Evolutionary conservation across 352 stramenopile species (phyloP).

Genomic region (Globisporangium nunn): DNA sequence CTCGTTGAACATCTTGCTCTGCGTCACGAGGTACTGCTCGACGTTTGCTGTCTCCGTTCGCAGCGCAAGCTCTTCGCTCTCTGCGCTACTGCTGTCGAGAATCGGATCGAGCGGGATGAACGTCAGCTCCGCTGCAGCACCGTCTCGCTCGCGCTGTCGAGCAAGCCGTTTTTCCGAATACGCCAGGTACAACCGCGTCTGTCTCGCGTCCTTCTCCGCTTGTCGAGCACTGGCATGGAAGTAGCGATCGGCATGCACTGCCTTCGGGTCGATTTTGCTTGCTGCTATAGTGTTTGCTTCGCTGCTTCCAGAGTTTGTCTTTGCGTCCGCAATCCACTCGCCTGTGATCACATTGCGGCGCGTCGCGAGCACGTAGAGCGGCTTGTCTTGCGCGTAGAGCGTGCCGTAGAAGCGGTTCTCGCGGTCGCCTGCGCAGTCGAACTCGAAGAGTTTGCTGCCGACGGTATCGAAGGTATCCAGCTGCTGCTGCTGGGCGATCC

Average conservation of each 20-base stretch:
- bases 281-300: neutral
- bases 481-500: conserved; percentile 6
- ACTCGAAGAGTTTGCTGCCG: conserved; percentile 46
- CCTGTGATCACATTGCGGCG: conserved; percentile 36
- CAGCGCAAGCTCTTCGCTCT: conserved; percentile 6
- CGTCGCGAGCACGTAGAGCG: conserved; percentile 54
- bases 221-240: conserved; percentile 41
- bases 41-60: conserved; percentile 62
- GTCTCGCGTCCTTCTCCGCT: conserved; percentile 26
- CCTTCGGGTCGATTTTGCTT: neutral
- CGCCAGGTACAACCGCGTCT: conserved; percentile 51
- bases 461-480: neutral
- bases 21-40: conserved; percentile 52
- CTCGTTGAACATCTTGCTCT: conserved; percentile 45
- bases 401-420: conserved; percentile 69
- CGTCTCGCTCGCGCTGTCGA: conserved; percentile 4
- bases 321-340: conserved; percentile 23
- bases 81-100: conserved; percentile 13
- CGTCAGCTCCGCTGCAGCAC: conserved; percentile 21
- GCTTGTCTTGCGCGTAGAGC: conserved; percentile 55
- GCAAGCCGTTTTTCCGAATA: conserved; percentile 56
- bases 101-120: conserved; percentile 63
- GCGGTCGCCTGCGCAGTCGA: conserved; percentile 52
- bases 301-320: neutral
- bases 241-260: conserved; percentile 25